These are phyloP conservation scores for Nicotiana noctiflora DNA, from an alignment of 257 asterid species.

Conservation along the genomic window DNA sequence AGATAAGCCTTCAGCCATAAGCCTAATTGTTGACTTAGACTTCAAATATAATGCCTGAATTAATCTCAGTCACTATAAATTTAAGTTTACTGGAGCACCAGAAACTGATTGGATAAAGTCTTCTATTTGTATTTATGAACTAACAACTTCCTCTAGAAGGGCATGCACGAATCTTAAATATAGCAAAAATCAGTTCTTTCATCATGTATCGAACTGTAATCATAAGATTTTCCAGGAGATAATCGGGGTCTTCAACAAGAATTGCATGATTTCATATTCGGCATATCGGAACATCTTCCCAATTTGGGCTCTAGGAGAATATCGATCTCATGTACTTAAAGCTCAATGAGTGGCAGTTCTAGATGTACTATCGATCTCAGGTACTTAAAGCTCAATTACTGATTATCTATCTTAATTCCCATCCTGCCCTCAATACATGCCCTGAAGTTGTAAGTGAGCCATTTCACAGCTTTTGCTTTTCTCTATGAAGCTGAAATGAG, in stretches of 20 bases:
- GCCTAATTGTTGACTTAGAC: neutral
- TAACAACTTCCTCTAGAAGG: neutral
- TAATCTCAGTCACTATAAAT: neutral
- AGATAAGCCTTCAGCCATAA: neutral
- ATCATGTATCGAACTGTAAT: neutral
- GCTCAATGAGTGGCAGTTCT: neutral
- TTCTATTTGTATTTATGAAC: neutral
- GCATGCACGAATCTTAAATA: neutral
- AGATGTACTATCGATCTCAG: neutral
- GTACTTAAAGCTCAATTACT: neutral
- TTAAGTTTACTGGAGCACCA: neutral
- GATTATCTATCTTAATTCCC: no score
- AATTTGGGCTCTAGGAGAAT: slow-evolving; percentile 21
- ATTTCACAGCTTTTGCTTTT: no score
- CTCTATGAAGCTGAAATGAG: no score
- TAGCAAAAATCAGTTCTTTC: neutral
- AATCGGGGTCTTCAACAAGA: slow-evolving; percentile 4
- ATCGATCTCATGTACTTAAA: neutral
- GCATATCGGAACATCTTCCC: slow-evolving; percentile 15
- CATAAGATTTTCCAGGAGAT: neutral
- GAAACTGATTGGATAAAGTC: neutral
- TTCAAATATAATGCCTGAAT: neutral
- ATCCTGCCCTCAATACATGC: no score
- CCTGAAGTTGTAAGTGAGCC: no score
- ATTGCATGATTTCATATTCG: slow-evolving; percentile 16